A percentile compares a stretch with the other conserved stretches of the same genome.
These are phyloP conservation scores for Acanthamoeba rhysodes DNA, from an alignment of 208 protist species.

Conservation along the genomic window DNA sequence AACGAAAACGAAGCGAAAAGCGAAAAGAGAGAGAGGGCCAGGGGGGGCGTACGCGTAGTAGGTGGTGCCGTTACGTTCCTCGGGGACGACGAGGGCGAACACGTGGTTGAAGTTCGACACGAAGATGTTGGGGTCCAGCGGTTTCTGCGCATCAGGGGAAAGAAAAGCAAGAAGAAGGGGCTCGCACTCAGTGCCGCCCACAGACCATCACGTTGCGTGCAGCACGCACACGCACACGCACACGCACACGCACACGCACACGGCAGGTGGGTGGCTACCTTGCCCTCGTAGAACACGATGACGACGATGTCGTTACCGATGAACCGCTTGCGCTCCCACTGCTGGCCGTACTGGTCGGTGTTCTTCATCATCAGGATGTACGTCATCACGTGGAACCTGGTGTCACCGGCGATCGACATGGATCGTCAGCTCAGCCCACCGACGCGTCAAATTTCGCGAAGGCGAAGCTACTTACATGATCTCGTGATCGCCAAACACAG, in stretches of 20 bases:
- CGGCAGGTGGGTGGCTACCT: not conserved
- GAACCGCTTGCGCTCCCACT: conserved; percentile 65
- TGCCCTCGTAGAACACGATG: conserved; percentile 47
- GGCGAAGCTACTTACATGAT: not conserved
- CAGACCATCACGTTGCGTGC: no score
- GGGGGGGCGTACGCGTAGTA: not conserved
- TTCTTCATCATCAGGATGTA: not conserved
- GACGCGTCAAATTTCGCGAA: not conserved
- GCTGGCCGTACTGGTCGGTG: conserved; percentile 31
- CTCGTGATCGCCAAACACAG: conserved; percentile 32
- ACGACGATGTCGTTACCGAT: conserved; percentile 57
- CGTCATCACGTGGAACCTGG: conserved; percentile 59
- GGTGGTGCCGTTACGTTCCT: not conserved
- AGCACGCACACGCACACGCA: no score
- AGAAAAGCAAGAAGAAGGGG: no score
- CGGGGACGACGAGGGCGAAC: conserved; percentile 38
- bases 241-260: no score
- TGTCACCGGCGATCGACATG: not conserved
- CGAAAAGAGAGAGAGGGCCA: not conserved
- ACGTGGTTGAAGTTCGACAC: conserved; percentile 61
- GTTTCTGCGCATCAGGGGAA: not conserved
- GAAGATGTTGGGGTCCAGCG: not conserved
- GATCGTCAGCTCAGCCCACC: not conserved
- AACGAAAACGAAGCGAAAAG: not conserved
- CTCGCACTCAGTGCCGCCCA: no score